A percentile compares a stretch with the other conserved stretches of the same genome.
These are phyloP conservation scores for Cetraspora pellucida DNA, from an alignment of 192 early-diverging fungal species.

Conservation along the genomic window DNA sequence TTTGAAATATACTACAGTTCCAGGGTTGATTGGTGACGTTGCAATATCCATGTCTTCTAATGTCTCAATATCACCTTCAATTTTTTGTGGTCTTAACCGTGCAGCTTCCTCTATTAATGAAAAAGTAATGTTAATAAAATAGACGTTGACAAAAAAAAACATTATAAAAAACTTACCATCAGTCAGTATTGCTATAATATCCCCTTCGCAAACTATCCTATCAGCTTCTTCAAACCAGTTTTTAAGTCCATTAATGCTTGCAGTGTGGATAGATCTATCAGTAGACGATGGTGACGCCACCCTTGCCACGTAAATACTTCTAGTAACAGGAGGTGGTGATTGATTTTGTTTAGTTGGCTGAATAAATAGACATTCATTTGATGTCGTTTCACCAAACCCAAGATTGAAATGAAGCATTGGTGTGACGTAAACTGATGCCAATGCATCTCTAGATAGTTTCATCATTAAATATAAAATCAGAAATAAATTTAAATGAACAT, in stretches of 20 bases:
- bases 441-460: not conserved
- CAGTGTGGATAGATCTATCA: slow-evolving; percentile 61
- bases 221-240: slow-evolving; percentile 65
- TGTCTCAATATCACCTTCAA: slow-evolving; percentile 43
- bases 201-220: slow-evolving; percentile 68
- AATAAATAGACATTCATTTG: slow-evolving; percentile 18
- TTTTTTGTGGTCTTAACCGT: slow-evolving; percentile 45
- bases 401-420: slow-evolving; percentile 63
- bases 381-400: slow-evolving; percentile 37
- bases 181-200: slow-evolving; percentile 64
- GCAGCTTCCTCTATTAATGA: slow-evolving; percentile 49
- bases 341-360: slow-evolving; percentile 10
- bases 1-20: slow-evolving; percentile 57
- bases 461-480: not conserved
- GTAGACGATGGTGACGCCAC: slow-evolving; percentile 64
- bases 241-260: slow-evolving; percentile 60
- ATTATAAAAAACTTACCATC: slow-evolving; percentile 50
- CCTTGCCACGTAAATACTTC: slow-evolving; percentile 63
- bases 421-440: slow-evolving; percentile 51
- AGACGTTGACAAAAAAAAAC: not conserved
- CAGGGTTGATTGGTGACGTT: slow-evolving; percentile 23
- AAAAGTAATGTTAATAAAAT: not conserved
- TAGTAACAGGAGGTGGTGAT: slow-evolving; percentile 54
- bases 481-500: not conserved
- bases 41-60: slow-evolving; percentile 42